These are phyloP conservation scores for Starmerella bacillaris DNA, from an alignment of 805 yeast species.

Conservation along the genomic window DNA sequence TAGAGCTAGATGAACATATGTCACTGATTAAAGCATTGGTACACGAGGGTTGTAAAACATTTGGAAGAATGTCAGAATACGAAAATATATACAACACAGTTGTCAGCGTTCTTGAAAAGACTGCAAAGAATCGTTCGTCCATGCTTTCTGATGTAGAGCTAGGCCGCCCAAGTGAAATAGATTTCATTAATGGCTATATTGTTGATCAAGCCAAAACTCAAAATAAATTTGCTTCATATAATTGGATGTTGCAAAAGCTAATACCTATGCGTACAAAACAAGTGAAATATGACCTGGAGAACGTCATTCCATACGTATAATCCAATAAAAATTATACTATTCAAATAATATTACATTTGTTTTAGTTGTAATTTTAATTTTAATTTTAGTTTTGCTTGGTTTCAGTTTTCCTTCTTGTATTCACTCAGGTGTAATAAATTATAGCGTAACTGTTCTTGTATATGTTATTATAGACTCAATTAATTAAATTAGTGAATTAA, in stretches of 20 bases:
- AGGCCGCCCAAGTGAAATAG: conserved; percentile 52
- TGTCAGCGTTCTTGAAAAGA: conserved; percentile 27
- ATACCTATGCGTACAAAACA: conserved; percentile 23
- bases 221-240: conserved; percentile 29
- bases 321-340: no score
- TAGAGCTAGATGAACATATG: conserved; percentile 24
- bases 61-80: conserved; percentile 10
- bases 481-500: no score
- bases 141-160: conserved; percentile 51
- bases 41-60: conserved; percentile 29
- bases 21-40: conserved; percentile 28
- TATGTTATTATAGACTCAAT: no score
- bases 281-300: conserved; percentile 8
- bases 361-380: no score
- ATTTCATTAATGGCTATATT: conserved; percentile 68
- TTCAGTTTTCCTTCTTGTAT: no score
- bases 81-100: conserved; percentile 25
- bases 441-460: no score
- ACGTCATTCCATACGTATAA: conserved; percentile 5
- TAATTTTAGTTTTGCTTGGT: no score
- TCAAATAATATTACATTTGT: no score
- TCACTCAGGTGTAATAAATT: no score
- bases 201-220: conserved; percentile 35
- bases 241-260: conserved; percentile 30
- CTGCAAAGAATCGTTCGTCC: conserved; percentile 46